Evolutionary conservation across 208 protist species (phyloP), one percentile per base, ranked within the genome.

Genomic region (Acanthamoeba royreba): DNA sequence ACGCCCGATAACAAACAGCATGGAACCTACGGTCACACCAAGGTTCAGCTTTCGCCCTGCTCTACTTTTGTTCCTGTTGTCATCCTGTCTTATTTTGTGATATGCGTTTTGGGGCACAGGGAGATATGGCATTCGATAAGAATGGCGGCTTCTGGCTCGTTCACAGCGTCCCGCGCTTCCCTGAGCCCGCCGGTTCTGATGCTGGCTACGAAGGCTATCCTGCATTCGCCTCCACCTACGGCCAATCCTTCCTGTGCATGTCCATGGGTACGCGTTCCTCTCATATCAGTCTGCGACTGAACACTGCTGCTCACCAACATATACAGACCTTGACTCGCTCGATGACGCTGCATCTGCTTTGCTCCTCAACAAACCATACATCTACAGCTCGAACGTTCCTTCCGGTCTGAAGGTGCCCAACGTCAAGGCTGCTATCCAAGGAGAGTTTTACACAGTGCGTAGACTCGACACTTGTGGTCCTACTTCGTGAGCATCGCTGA

Each of bases 171-270:
- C 95, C 95, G 22, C 45, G 92, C 28, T 96, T 93, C 28, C 95
- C 95, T 43, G 28, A n/a, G 1, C 33, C 33, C 35, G 35, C 89
- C 25, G 35, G 66, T 22, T 72, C 42, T 0, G 38, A n/a, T 33
- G 5, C 5, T 4, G 40, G 77, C 35, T 11, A 40, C 2, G 94
- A 95, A 5, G 35, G 38, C 8, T 96, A 58, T 38, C 95, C 95
- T 55, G 83, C 25, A 0, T 90, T 93, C 42, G 95, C 85, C 45
- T 15, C 25, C 0, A 93, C 47, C 0, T 96, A 96, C 49, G 95
- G 95, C 45, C 95, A 96, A 53, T 95, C 94, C 15, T 96, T 95
- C 55, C 42, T 95, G 2, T 96, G 95, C 86, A 72, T 95, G 11
- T 58, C 85, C 1, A 92, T 94, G 33, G 35, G 52, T 43, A 25